Evolutionary conservation across 768 basidiomycete species (phyloP).

Genomic region (Mycena rebaudengoi): DNA sequence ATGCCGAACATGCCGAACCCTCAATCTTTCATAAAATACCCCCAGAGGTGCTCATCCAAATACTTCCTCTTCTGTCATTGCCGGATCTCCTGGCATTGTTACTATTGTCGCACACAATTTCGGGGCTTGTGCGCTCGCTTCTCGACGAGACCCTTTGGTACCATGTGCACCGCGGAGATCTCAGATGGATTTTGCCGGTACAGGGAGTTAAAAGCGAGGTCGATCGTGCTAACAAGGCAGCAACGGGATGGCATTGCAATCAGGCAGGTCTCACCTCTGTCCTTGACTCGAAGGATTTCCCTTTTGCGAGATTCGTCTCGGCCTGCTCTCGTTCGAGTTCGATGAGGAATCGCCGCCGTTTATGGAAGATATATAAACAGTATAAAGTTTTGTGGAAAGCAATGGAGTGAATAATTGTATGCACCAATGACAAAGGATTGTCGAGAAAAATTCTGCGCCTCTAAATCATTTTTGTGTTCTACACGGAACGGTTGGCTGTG

Average conservation of each 20-base stretch:
- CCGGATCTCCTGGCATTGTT: background rate
- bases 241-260: background rate
- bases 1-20: background rate
- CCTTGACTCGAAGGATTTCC: background rate
- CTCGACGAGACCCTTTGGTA: background rate
- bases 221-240: background rate
- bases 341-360: background rate
- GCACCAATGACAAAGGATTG: no score
- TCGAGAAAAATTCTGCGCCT: no score
- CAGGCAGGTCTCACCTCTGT: background rate
- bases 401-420: no score
- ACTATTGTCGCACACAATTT: background rate
- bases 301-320: background rate
- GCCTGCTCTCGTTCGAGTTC: background rate
- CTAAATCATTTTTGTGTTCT: no score
- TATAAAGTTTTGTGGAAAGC: background rate
- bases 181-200: conserved; percentile 1
- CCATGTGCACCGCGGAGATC: background rate
- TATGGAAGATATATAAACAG: conserved; percentile 2
- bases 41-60: background rate
- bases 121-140: background rate
- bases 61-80: background rate
- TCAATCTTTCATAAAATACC: background rate
- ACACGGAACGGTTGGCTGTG: no score
- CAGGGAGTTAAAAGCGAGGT: background rate